Evolutionary conservation across 805 yeast genomes (phyloP).

Genomic region (Crinitomyces ghanaensis): DNA sequence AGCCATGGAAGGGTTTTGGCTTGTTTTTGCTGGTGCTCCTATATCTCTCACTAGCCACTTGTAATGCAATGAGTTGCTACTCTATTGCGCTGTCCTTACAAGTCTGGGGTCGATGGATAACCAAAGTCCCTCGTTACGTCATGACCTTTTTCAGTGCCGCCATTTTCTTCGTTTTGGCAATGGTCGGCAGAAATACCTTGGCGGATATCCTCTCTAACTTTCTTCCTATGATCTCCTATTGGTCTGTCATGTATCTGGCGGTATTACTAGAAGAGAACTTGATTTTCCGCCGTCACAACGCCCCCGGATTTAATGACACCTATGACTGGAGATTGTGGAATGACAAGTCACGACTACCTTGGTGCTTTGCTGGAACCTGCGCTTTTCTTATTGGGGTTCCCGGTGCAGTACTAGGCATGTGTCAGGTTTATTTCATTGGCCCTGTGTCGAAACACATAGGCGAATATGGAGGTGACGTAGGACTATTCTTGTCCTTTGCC

Average conservation of each 20-base stretch:
- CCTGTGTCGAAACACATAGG: constrained; percentile 59
- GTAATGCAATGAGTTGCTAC: constrained; percentile 70
- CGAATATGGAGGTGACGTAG: constrained; percentile 65
- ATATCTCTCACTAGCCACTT: constrained; percentile 66
- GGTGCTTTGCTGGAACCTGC: constrained; percentile 58
- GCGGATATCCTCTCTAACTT: constrained; percentile 66
- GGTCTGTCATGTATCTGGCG: constrained; percentile 76
- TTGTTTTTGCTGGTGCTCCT: constrained; percentile 60
- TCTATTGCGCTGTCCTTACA: constrained; percentile 76
- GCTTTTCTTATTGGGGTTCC: constrained; percentile 62
- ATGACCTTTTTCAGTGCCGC: constrained; percentile 56
- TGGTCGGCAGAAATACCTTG: constrained; percentile 66
- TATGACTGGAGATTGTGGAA: constrained; percentile 75
- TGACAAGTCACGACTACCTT: constrained; percentile 44
- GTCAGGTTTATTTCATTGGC: constrained; percentile 75
- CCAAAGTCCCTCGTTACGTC: constrained; percentile 65
- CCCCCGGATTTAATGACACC: constrained; percentile 31
- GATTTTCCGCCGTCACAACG: constrained; percentile 47
- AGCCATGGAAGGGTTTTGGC: constrained; percentile 66
- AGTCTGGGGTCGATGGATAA: constrained; percentile 35
- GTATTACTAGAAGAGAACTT: constrained; percentile 60
- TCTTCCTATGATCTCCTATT: constrained; percentile 84
- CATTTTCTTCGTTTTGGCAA: constrained; percentile 55
- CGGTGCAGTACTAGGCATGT: constrained; percentile 82
- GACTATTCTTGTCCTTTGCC: constrained; percentile 68